Conservation (phyloP, 495 filamentous ascomycete genomes). For the Penicillium coffeae region DNA sequence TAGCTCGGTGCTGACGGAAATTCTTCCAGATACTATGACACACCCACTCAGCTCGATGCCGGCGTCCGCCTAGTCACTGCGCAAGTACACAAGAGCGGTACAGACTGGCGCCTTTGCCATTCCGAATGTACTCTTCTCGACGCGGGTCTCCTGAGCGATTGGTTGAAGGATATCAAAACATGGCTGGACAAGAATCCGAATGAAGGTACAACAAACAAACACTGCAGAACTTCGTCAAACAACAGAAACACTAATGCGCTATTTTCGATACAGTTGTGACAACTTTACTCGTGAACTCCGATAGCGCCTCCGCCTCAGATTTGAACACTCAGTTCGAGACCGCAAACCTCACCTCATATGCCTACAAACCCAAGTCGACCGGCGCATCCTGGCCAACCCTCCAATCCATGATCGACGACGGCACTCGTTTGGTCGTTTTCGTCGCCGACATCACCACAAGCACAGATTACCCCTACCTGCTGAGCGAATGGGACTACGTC, state of each 20-base stretch:
- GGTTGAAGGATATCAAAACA: constrained; percentile 56
- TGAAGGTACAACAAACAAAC: constrained; percentile 47
- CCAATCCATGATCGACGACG: constrained; percentile 57
- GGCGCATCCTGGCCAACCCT: constrained; percentile 64
- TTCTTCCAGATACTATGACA: constrained; percentile 55
- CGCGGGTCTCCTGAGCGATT: constrained; percentile 59
- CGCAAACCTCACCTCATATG: constrained; percentile 58
- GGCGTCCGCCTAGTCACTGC: constrained; percentile 69
- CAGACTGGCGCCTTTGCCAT: constrained; percentile 63
- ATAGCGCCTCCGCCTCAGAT: constrained; percentile 49
- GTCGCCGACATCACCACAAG: constrained; percentile 52
- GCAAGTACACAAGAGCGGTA: constrained; percentile 61
- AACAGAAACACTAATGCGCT: constrained; percentile 1
- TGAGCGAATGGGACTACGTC: constrained; percentile 70
- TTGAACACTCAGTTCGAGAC: constrained; percentile 54
- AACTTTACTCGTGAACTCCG: constrained; percentile 68
- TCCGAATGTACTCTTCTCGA: constrained; percentile 60
- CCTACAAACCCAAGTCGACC: constrained; percentile 52
- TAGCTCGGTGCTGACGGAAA: not conserved
- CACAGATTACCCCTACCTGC: constrained; percentile 56
- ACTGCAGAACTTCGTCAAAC: not conserved
- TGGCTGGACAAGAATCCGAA: constrained; percentile 68
- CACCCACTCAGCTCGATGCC: constrained; percentile 64
- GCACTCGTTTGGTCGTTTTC: constrained; percentile 63
- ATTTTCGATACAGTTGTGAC: constrained; percentile 54